Evolutionary conservation across 1,139 yeast species (phyloP), one percentile per base, ranked within the genome.

Genomic region (Candida glucosophila): DNA sequence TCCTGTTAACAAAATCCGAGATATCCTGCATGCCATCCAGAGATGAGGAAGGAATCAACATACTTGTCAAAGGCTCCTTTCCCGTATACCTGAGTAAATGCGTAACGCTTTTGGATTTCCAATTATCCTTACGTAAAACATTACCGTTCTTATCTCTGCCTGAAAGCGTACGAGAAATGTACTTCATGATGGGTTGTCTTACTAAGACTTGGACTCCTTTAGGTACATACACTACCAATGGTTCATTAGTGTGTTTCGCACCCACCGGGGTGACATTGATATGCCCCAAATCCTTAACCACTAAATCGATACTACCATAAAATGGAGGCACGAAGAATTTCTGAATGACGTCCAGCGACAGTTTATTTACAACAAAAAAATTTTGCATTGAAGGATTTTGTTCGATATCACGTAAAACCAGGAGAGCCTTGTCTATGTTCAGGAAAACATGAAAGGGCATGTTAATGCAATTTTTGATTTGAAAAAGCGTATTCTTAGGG

Each of bases 221-320:
- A 2, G 65, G 62, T 9, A 62, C 35, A 29, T 51, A 55, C 7
- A 64, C 41, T 18, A 48, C 49, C 17, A 61, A 32, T 1, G 62
- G 52, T 6, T 48, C 47, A 23, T 55, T 51, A 10, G 40, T 38
- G 1, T 17, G 17, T 29, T 54, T 55, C 2, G 46, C 34, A 2
- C 93, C 90, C 0, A 80, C 74, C 1, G 85, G 76, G 14, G 67
- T 67, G 19, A 83, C 46, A 28, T 76, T 73, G 2, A 83, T 38
- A 35, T 69, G 73, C 0, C 95, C 95, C 10, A 79, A 44, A 28
- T 79, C 79, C 25, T 76, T 72, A 9, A 85, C 41, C 0, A 82
- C 82, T 15, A 83, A 42, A 39, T 81, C 90, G 12, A 79, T 58
- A 2, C 73, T 55, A 0, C 88, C 92, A 27, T 53, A 55, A 37